These are phyloP conservation scores for Spinacia oleracea DNA, from an alignment of 179 eudicot species.

Conservation along the genomic window DNA sequence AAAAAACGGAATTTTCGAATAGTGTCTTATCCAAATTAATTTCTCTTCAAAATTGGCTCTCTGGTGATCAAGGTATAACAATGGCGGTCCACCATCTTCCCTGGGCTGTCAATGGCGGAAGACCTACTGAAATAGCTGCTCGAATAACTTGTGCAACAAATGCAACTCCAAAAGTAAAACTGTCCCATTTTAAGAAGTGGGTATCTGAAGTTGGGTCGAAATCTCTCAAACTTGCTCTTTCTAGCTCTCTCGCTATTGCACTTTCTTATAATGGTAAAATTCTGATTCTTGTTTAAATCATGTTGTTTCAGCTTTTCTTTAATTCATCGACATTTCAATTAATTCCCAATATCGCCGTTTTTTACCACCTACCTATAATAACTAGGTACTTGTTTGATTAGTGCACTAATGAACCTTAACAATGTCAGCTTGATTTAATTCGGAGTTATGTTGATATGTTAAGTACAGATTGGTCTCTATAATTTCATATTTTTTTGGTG, in stretches of 20 bases:
- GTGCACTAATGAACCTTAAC: background rate
- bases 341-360: background rate
- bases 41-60: background rate
- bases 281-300: background rate
- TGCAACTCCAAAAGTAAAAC: slow-evolving; percentile 3
- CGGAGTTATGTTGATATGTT: background rate
- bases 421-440: background rate
- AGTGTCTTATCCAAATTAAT: slow-evolving; percentile 10
- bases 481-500: too few species aligned
- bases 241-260: slow-evolving; percentile 62
- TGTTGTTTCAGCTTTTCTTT: background rate
- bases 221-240: slow-evolving; percentile 57
- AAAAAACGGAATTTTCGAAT: background rate
- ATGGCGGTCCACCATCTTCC: slow-evolving; percentile 33
- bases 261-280: slow-evolving; percentile 55
- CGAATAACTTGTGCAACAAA: background rate
- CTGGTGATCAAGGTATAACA: background rate
- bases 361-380: too few species aligned
- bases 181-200: slow-evolving; percentile 38
- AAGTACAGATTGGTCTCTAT: too few species aligned
- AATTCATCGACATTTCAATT: background rate
- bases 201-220: slow-evolving; percentile 46
- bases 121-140: slow-evolving; percentile 27
- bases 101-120: slow-evolving; percentile 9
- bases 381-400: too few species aligned